Evolutionary conservation across 768 basidiomycete genomes (phyloP), one percentile per base, ranked within the genome.

Genomic region (Podaxis sp.): DNA sequence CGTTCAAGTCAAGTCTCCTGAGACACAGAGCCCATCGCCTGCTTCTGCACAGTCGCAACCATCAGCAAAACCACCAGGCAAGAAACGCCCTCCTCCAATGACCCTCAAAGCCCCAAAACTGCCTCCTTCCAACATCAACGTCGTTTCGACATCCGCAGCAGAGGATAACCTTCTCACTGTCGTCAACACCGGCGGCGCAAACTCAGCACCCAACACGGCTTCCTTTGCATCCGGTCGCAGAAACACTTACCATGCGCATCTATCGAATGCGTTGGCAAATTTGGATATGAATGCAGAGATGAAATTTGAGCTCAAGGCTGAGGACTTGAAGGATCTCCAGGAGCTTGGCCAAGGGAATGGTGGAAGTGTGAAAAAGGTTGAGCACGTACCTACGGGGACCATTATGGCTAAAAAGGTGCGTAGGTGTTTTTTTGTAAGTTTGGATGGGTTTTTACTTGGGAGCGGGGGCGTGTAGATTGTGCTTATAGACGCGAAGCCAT

Each of bases 341-440:
- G 97, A 99, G 75, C 82, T 99, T 2, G 97, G 97, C 3, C 89
- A 93, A 67, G 97, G 97, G 3, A 99, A 99, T 71, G 96, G 97
- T 1, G 97, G 97, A 58, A 97, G 96, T 59, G 97, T 99, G 53
- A 95, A 95, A 76, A 93, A 91, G 76, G 96, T 97, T 17, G 88
- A 96, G 75, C 97, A 99, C 72, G 81, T 85, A 13, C 95, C 95
- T 12, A 93, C 95, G 36, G 89, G 89, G 41, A 94, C 88, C 15
- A 84, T 95, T 68, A 99, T 99, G 96, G 97, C 97, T 3, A 96
- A 97, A 80, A 99, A 99, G 87, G 97, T 90, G 70, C 62, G 88
- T 74, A 38, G n/a, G 8, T 22, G 1, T 51, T 20, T 57, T 40
- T 59, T 30, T 30, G 36, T 49, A 37, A 8, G 22, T n/a, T 15